Base-by-base conservation (phyloP, 2,329 filamentous ascomycete species). In the Monilinia laxa region DNA sequence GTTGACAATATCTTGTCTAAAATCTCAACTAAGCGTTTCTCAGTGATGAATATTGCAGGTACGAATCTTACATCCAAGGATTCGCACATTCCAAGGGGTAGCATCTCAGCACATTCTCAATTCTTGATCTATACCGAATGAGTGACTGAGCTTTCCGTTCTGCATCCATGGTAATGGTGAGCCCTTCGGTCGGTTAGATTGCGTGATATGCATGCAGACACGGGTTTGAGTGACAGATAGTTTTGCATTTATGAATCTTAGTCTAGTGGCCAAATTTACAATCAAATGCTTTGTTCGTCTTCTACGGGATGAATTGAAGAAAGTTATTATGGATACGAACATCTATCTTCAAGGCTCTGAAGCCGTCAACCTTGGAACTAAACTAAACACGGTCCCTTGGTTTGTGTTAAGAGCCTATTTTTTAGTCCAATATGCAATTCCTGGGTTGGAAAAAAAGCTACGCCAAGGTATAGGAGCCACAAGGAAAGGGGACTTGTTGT, bases 1-100 rank as follows among this genome's bases (percentile, higher is more conserved):
- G 4, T 62, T 25, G 45, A 51, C 6, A 4, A 62, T 25, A 51
- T 14, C n/a, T 51, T 23, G 28, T 38, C 58, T 62, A 62, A 62
- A 49, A 51, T 23, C 45, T 51, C 45, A 38, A 47, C 45, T 62
- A 35, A 23, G 45, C 58, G n/a, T 38, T 60, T 51, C 58, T 18
- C 28, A 23, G 3, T 35, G 23, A 25, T 7, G 10, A 23, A 35
- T 51, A 31, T 23, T 62, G 4, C 28, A 62, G 45, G 31, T 23
- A 51, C n/a, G 7, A 62, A 20, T 51, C 58, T 62, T 25, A 62
- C 58, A 52, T 23, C 2, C 20, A 16, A 25, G 4, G 9, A 3
- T 16, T 51, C n/a, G 57, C 2, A 23, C 11, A 38, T 9, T 23
- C 58, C n/a, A 14, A 62, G 31, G 2, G 6, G n/a, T 25, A 52